Conservation (phyloP, 2,329 filamentous ascomycete genomes). For the Botrytis deweyae region DNA sequence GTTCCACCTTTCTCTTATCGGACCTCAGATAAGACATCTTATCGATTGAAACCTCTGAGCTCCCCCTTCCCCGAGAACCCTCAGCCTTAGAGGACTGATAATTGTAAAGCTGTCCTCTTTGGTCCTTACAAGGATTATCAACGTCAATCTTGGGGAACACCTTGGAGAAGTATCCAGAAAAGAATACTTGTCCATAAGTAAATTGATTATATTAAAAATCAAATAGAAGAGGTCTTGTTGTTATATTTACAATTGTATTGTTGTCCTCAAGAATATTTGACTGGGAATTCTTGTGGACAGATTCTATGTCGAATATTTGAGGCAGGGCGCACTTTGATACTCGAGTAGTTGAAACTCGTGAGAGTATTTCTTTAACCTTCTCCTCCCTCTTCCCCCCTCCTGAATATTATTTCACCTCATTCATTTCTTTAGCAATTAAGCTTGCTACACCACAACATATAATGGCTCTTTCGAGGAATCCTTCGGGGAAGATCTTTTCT, state of each 20-base stretch:
- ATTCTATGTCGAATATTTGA: constrained; percentile 34
- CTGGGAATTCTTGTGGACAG: constrained; percentile 34
- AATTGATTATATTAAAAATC: not conserved
- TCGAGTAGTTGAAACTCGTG: constrained; percentile 25
- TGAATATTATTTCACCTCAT: constrained; percentile 23
- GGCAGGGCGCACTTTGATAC: not conserved
- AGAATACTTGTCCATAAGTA: constrained; percentile 16
- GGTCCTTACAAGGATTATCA: constrained; percentile 15
- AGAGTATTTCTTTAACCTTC: constrained; percentile 16
- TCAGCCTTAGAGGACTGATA: not conserved
- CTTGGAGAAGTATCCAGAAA: not conserved
- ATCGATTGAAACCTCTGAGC: not conserved
- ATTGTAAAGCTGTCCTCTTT: constrained; percentile 24
- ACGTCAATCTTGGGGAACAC: not conserved
- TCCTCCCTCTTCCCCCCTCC: constrained; percentile 20
- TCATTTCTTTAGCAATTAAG: constrained; percentile 35
- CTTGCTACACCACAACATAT: constrained; percentile 26
- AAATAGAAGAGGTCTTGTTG: not conserved
- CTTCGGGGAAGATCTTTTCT: constrained; percentile 29
- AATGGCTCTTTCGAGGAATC: constrained; percentile 32
- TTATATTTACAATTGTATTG: not conserved
- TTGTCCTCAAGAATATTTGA: not conserved
- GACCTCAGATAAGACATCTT: constrained; percentile 6
- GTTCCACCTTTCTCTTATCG: not conserved
- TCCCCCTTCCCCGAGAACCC: too few relatives aligned